Base-by-base conservation (phyloP, 73 alveolate genomes). In the Paramecium octaurelia region DNA sequence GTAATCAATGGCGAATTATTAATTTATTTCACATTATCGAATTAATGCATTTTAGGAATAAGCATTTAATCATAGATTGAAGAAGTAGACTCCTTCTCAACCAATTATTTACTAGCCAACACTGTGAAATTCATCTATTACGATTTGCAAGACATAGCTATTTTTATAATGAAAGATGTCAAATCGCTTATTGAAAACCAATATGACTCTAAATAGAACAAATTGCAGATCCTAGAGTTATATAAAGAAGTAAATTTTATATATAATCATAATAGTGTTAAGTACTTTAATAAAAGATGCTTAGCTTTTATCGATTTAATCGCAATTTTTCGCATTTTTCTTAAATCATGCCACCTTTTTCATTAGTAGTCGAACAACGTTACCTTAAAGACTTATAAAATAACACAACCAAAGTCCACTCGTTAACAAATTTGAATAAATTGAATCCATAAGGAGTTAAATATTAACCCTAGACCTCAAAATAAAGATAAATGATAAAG, bases 1-100 rank as follows among this genome's bases (percentile, higher is more conserved):
- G 64, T 75, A 21, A 36, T 31, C 29, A 75, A 75, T 34, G 88
- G 48, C 1, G 60, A 40, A 36, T 14, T 36, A 12, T 31, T 75
- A 44, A 75, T 75, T 34, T 75, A 75, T 40, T 75, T 75, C 88
- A 75, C 88, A 31, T 75, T 75, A 40, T 34, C 64, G 0, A 75
- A 75, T 75, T 36, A 75, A 40, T 75, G 88, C 36, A 31, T 36
- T 75, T 34, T 40, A n/a, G 88, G 88, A 75, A 34, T 75, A 8
- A n/a, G 24, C 35, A 34, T 75, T 40, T 36, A 75, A 75, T 40
- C 68, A 18, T 36, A 14, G 38, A 34, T 75, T 21, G 88, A 75
- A 75, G 9, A 9, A 1, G 34, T 75, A 21, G 34, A 34, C n/a
- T 44, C 16, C 16, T 27, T 31, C 27, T 40, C 35, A 75, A 2